Base-by-base conservation (phyloP, 2,329 filamentous ascomycete species). In the Dendrostoma leiphaemia region DNA sequence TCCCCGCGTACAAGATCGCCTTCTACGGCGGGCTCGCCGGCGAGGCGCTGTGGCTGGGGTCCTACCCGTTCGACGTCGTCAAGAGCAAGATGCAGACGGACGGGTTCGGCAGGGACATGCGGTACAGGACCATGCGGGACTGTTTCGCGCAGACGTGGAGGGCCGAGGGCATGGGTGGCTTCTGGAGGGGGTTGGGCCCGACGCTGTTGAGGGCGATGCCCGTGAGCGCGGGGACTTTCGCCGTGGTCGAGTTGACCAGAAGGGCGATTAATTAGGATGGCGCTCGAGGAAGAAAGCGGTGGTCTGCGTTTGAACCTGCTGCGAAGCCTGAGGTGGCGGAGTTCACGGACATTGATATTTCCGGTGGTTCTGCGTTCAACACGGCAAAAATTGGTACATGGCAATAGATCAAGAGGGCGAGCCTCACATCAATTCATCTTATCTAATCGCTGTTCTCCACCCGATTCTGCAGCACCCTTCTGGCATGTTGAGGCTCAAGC, bases 1-100 rank as follows among this genome's bases (percentile, higher is more conserved):
- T 99, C 34, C 84, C 90, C 15, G 86, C 83, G 49, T 86, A 86
- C 71, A 97, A 96, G 75, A 84, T 99, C 47, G 94, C 94, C 12
- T 75, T 90, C 12, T 99, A 97, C 70, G 94, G 94, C 60, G 94
- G 94, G 41, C 72, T 99, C 37, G 94, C 94, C 0, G 94, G 94
- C 63, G 94, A 99, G 79, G 90, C 86, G 49, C 81, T 99, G 54
- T 99, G 94, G 94, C 77, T 99, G 52, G 81, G 82, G 32, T 96
- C 91, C 67, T 99, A 99, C 74, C 94, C 94, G 21, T 88, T 99
- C 61, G 94, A 99, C 73, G 93, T 99, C 26, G 75, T 99, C 74
- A 99, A 99, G 88, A 96, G 91, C 74, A 97, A 96, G 83, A 97
- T 97, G 93, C 94, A 99, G 82, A 96, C 88, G 55, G 94, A 99